phyloP scores from a whole-genome alignment of 2,329 filamentous ascomycete species.

The Trichoderma sp. region DNA sequence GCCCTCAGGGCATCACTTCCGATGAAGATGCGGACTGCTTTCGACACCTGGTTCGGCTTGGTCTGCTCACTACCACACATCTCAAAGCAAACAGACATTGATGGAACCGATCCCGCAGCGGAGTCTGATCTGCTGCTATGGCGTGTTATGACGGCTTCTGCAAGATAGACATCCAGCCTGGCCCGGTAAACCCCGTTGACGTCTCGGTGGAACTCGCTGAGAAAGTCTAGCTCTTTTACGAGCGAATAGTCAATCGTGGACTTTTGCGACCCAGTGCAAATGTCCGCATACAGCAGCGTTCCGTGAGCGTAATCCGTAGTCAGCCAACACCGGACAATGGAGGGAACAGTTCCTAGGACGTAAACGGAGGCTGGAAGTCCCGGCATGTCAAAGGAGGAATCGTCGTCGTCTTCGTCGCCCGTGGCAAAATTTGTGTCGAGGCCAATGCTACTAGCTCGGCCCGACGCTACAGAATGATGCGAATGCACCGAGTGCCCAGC shows the following conservation, averaged over 20 bases:
- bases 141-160: conserved; percentile 81
- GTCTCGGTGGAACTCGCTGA: conserved; percentile 62
- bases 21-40: conserved; percentile 77
- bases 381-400: conserved; percentile 68
- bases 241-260: conserved; percentile 77
- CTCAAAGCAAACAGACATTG: conserved; percentile 75
- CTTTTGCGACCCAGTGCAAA: conserved; percentile 87
- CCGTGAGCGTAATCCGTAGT: conserved; percentile 86
- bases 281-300: conserved; percentile 82
- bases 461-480: conserved; percentile 68
- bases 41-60: conserved; percentile 38
- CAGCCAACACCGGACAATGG: conserved; percentile 94
- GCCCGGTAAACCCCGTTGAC: conserved; percentile 66
- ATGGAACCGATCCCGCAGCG: conserved; percentile 68
- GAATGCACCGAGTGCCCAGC: conserved; percentile 75
- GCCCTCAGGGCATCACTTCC: conserved; percentile 83
- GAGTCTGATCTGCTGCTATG: conserved; percentile 68
- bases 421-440: conserved; percentile 67
- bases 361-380: conserved; percentile 80
- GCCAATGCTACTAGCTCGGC: conserved; percentile 82
- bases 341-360: conserved; percentile 82
- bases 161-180: conserved; percentile 79
- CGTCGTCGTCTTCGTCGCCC: conserved; percentile 60
- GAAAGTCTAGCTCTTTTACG: conserved; percentile 69
- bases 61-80: conserved; percentile 58